Percentiles rank a stretch among this genome's conserved stretches.
Evolutionary conservation across 2,329 filamentous ascomycete genomes (phyloP).

Genomic region (Penicillium concentricum): DNA sequence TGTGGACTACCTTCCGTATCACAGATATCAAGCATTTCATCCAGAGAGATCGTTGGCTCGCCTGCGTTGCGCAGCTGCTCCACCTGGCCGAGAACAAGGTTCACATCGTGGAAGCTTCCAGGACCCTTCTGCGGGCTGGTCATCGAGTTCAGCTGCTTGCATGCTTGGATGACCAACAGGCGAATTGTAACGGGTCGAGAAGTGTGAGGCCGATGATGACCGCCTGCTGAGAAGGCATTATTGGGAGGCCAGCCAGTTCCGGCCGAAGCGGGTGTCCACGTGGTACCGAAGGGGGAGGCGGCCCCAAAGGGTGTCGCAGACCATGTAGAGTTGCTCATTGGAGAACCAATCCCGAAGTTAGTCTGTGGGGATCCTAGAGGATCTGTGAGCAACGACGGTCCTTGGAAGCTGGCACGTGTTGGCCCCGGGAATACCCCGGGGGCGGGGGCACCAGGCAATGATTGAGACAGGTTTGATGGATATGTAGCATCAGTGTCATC

Average conservation of each 20-base stretch:
- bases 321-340: constrained; percentile 36
- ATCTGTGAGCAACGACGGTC: constrained; percentile 44
- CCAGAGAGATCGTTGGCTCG: constrained; percentile 56
- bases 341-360: constrained; percentile 34
- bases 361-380: constrained; percentile 38
- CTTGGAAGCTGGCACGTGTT: constrained; percentile 44
- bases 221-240: constrained; percentile 50
- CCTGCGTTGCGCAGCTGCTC: constrained; percentile 61
- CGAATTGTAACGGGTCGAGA: constrained; percentile 69
- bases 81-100: constrained; percentile 62
- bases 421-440: constrained; percentile 49
- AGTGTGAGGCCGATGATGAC: constrained; percentile 52
- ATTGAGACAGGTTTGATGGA: constrained; percentile 46
- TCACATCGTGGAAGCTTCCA: constrained; percentile 69
- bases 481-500: constrained; percentile 71
- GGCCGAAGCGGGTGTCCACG: constrained; percentile 42
- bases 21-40: constrained; percentile 77
- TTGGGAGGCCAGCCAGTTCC: constrained; percentile 48
- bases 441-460: constrained; percentile 52
- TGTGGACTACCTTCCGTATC: constrained; percentile 83
- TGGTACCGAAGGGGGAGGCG: constrained; percentile 38
- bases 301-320: constrained; percentile 38
- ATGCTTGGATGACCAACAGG: constrained; percentile 73
- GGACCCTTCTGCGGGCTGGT: constrained; percentile 42
- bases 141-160: constrained; percentile 58